These are phyloP conservation scores for Eucalyptus marginata DNA, from an alignment of 345 rosid species.

Conservation along the genomic window DNA sequence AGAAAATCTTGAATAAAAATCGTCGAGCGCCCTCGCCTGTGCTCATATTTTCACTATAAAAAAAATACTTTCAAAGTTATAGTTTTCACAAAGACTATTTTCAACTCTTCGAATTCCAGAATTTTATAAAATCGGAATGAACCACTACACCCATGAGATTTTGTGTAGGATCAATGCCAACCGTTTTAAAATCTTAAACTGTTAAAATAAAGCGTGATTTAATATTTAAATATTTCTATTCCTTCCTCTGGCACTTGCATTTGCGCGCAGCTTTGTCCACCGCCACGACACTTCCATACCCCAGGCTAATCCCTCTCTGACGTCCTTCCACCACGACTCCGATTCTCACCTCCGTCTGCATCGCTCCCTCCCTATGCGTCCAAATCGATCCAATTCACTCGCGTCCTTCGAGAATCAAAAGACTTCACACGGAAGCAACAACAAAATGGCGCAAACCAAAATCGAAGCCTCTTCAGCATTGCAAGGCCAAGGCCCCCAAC, in stretches of 20 bases:
- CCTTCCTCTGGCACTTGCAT: neutral
- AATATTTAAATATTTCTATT: too few relatives aligned
- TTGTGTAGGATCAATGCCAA: too few relatives aligned
- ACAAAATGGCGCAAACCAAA: neutral
- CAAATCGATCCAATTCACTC: neutral
- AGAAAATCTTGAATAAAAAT: neutral
- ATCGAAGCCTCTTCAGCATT: neutral
- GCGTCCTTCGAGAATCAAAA: neutral
- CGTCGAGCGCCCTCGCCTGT: rapidly evolving
- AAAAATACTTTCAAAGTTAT: too few relatives aligned
- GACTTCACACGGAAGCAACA: neutral
- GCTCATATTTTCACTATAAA: neutral
- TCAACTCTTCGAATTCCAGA: too few relatives aligned
- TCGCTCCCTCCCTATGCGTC: slow-evolving; percentile 10
- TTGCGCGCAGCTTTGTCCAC: slow-evolving; percentile 25
- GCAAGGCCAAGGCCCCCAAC: neutral
- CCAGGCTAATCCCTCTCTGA: slow-evolving; percentile 32
- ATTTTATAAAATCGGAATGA: too few relatives aligned
- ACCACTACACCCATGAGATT: too few relatives aligned
- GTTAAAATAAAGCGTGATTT: rapidly evolving
- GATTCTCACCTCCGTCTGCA: slow-evolving; percentile 80
- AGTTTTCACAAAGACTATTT: too few relatives aligned
- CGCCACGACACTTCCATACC: slow-evolving; percentile 24
- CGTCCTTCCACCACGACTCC: slow-evolving; percentile 47
- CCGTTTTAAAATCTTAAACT: too few relatives aligned